Evolutionary conservation across 768 basidiomycete species (phyloP).

Genomic region (Austroboletus eburneus): DNA sequence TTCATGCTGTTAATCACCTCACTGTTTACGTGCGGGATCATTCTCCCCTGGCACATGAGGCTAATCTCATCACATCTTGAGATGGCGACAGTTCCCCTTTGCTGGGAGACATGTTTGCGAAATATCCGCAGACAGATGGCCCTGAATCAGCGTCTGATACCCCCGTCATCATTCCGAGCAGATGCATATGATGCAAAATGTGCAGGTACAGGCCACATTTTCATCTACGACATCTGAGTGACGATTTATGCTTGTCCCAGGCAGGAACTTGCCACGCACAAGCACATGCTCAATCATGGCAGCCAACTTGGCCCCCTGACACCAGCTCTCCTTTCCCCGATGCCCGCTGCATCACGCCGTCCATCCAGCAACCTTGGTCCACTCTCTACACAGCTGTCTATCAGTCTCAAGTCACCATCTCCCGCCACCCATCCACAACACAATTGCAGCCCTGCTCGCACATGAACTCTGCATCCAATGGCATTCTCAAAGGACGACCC

Average conservation of each 20-base stretch:
- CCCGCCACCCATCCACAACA: slow-evolving; percentile 23
- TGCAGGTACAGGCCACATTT: no score
- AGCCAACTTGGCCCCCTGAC: slow-evolving; percentile 70
- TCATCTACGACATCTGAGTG: no score
- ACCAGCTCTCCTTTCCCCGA: slow-evolving; percentile 40
- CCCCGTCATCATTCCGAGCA: slow-evolving; percentile 47
- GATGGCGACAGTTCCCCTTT: no score
- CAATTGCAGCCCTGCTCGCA: slow-evolving; percentile 27
- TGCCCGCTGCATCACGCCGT: no score
- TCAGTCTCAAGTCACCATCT: slow-evolving; percentile 29
- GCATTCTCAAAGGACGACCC: slow-evolving; percentile 16
- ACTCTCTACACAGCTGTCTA: slow-evolving; percentile 1
- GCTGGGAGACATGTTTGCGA: no score
- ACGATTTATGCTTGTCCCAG: slow-evolving; percentile 23
- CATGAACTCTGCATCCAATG: no score
- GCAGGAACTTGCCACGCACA: slow-evolving; percentile 82
- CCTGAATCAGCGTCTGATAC: slow-evolving; percentile 58
- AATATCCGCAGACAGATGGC: no score
- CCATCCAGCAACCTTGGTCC: slow-evolving; percentile 21
- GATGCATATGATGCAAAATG: slow-evolving; percentile 87
- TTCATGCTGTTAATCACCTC: neutral
- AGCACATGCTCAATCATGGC: slow-evolving; percentile 93
- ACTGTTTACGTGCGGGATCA: neutral
- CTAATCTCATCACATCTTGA: no score
- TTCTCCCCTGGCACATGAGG: no score